These are phyloP conservation scores for Lunularia cruciata DNA, from an alignment of 225 moss, liverwort and hornwort species.

Conservation along the genomic window DNA sequence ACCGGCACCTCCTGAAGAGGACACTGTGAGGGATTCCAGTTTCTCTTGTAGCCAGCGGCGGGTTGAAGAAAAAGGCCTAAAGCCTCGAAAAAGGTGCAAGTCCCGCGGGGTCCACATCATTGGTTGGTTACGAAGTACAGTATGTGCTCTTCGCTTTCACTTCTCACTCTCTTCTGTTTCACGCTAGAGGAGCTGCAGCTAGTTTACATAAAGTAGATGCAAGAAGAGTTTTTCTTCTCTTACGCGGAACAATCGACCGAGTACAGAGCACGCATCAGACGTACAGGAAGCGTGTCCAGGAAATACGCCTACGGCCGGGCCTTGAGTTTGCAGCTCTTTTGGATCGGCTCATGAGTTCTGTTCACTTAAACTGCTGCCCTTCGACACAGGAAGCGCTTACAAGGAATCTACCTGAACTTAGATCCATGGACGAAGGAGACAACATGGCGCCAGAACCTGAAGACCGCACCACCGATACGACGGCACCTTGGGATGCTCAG, in stretches of 20 bases:
- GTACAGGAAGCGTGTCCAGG: constrained; percentile 12
- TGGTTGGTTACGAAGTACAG: constrained; percentile 8
- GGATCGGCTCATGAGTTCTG: constrained; percentile 7
- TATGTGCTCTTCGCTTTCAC: constrained; percentile 14
- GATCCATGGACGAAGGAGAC: constrained; percentile 2
- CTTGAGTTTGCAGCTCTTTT: constrained; percentile 3
- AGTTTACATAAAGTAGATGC: neutral
- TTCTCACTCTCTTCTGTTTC: constrained; percentile 6
- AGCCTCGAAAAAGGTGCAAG: neutral
- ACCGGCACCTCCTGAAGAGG: no score
- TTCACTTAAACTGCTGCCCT: constrained; percentile 1
- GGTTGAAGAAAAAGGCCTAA: no score
- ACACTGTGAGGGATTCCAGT: no score
- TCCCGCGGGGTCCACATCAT: constrained; percentile 13
- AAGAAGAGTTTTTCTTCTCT: neutral
- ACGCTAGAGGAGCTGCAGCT: neutral
- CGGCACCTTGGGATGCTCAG: neutral
- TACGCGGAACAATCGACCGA: neutral
- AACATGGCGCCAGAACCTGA: constrained; percentile 1
- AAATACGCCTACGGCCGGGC: no score
- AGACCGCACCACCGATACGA: neutral
- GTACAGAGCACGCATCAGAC: constrained; percentile 14
- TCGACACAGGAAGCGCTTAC: constrained; percentile 4
- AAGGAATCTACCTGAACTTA: neutral
- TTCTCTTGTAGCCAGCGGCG: no score